These are phyloP conservation scores for Populus simonii DNA, from an alignment of 345 rosid genomes.

Conservation along the genomic window DNA sequence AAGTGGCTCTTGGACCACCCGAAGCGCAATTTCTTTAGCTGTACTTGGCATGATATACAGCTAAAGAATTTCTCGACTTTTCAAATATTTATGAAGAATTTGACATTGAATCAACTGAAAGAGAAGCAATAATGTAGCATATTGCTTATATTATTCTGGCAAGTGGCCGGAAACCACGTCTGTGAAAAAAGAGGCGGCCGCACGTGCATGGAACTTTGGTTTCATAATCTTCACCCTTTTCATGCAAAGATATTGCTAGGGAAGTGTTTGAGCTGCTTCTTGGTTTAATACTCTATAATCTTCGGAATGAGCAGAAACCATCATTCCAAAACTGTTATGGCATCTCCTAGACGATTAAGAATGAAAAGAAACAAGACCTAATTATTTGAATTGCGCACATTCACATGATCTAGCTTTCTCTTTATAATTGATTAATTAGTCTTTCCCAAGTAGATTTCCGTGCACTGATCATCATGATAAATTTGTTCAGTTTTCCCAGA, in stretches of 20 bases:
- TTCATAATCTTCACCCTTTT: conserved; percentile 13
- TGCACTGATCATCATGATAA: no score
- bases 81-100: background rate
- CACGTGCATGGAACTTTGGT: conserved; percentile 32
- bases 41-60: background rate
- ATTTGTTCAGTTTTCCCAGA: no score
- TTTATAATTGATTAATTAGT: background rate
- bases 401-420: background rate
- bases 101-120: background rate
- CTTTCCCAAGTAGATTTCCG: no score
- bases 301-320: conserved; percentile 10
- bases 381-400: background rate
- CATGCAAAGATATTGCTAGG: conserved; percentile 7
- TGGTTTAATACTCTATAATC: background rate
- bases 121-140: background rate
- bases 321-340: conserved; percentile 10
- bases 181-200: conserved; percentile 12
- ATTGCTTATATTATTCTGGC: background rate
- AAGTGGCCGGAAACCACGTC: background rate
- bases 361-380: background rate
- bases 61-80: background rate
- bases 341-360: background rate
- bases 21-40: background rate
- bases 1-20: conserved; percentile 18
- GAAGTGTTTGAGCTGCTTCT: background rate